Evolutionary conservation across 306 rosid genomes (phyloP), one percentile per base, ranked within the genome.

Genomic region (Fagus crenata): DNA sequence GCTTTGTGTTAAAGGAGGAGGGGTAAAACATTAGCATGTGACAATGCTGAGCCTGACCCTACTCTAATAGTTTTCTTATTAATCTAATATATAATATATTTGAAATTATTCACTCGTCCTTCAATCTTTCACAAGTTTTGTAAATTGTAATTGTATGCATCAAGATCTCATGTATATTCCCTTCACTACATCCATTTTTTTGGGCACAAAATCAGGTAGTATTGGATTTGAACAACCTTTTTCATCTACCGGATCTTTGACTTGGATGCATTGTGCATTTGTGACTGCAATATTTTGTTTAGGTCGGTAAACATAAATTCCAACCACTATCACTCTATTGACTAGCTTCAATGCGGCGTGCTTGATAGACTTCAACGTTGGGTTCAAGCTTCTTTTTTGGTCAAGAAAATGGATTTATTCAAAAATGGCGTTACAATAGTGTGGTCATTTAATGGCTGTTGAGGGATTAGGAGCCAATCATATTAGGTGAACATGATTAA

Each of bases 21-120:
- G 5, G 1, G 22, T 9, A 59, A 28, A 11, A 49, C 61, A 79
- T 28, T 49, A 43, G 32, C 83, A 42, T 61, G 67, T 74, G 83
- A 75, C 17, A 43, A 64, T 63, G 74, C 51, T 40, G 51, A 4
- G 43, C 11, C 31, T 46, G 53, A 53, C 49, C 82, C 79, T 72
- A 69, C 85, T 39, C 69, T 5, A 15, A 4, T 17, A n/a, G 5
- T 22, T 49, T 49, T 74, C 33, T n/a, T 32, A 32, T 37, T 58
- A 31, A 18, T 68, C 53, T 72, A 43, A 64, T 5, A 9, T 39
- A 28, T 4, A 49, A 22, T 22, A 22, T 22, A 22, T 43, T n/a
- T 1, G 32, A 49, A 54, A 61, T 71, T 49, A 35, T 49, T 51
- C 33, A 36, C 64, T 32, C 53, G 31, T 32, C 14, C 18, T 53